Conservation (phyloP, 75 land plant species). For the Larix kaempferi region DNA sequence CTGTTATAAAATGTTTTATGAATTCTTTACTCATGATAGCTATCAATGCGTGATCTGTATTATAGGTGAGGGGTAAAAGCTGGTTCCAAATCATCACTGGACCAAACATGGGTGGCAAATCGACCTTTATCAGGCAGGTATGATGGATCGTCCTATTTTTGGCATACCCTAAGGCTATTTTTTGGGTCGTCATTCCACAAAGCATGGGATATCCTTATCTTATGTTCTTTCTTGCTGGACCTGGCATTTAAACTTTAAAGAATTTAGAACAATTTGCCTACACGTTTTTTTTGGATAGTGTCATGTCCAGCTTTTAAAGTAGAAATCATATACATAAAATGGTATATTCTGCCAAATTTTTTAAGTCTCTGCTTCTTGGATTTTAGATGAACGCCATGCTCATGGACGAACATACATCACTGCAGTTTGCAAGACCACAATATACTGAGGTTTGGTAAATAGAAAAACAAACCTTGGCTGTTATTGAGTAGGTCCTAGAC, state of each 20-base stretch:
- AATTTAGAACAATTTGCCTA: not conserved
- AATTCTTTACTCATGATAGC: not conserved
- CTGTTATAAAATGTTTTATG: conserved; percentile 6
- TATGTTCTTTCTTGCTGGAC: not conserved
- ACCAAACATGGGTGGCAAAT: conserved; percentile 99
- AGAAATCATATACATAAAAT: too few relatives aligned
- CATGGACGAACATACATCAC: too few relatives aligned
- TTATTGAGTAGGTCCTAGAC: too few relatives aligned
- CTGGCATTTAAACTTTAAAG: too few relatives aligned
- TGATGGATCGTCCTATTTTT: not conserved
- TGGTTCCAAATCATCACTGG: conserved; percentile 99
- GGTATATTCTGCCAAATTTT: too few relatives aligned
- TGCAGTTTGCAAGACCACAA: too few relatives aligned
- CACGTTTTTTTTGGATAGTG: not conserved
- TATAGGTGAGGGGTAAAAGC: conserved; percentile 84
- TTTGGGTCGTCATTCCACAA: not conserved
- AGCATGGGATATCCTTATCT: conserved; percentile 6
- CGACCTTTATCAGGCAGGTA: conserved; percentile 98
- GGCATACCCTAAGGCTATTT: not conserved
- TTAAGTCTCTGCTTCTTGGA: too few relatives aligned
- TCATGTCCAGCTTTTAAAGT: not conserved
- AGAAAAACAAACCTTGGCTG: too few relatives aligned
- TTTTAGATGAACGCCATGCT: too few relatives aligned
- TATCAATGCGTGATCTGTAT: not conserved
- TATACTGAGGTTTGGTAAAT: too few relatives aligned